phyloP scores from a whole-genome alignment of 192 early-diverging fungal species.

The Bifiguratus adelaidae region DNA sequence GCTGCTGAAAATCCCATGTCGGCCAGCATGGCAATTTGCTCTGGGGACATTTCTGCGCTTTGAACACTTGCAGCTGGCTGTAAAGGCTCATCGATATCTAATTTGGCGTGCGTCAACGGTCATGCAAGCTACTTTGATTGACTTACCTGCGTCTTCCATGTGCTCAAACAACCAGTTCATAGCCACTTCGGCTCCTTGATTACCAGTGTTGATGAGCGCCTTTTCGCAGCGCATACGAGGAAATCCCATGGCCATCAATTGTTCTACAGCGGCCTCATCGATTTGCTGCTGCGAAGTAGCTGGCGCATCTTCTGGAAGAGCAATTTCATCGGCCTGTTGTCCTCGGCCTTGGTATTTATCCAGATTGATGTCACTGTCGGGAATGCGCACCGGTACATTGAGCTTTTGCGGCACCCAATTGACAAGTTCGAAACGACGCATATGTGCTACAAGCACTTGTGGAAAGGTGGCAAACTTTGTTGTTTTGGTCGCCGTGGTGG shows the following conservation, averaged over 20 bases:
- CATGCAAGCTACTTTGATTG: background rate
- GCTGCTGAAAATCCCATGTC: slow-evolving; percentile 87
- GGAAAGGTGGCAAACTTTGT: slow-evolving; percentile 66
- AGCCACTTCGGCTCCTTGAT: slow-evolving; percentile 70
- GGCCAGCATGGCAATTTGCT: slow-evolving; percentile 55
- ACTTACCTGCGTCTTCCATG: slow-evolving; percentile 85
- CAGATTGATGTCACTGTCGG: slow-evolving; percentile 43
- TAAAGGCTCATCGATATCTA: slow-evolving; percentile 73
- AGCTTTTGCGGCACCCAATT: slow-evolving; percentile 75
- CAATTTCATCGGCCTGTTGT: slow-evolving; percentile 52
- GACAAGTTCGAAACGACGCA: slow-evolving; percentile 60
- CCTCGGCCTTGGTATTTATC: slow-evolving; percentile 62
- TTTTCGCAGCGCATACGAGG: slow-evolving; percentile 73
- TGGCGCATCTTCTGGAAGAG: slow-evolving; percentile 60
- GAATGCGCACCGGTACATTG: slow-evolving; percentile 47
- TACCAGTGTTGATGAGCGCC: slow-evolving; percentile 73
- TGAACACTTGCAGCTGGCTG: slow-evolving; percentile 13
- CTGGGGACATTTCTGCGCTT: slow-evolving; percentile 27
- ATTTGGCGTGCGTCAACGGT: background rate
- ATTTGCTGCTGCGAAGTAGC: slow-evolving; percentile 27
- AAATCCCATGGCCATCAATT: slow-evolving; percentile 91
- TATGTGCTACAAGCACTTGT: slow-evolving; percentile 59
- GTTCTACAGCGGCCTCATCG: slow-evolving; percentile 58
- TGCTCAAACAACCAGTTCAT: slow-evolving; percentile 96
- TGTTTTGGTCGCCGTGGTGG: slow-evolving; percentile 40